Evolutionary conservation across 225 moss, liverwort and hornwort genomes (phyloP), one percentile per base, ranked within the genome.

Genomic region (Neckera pumila): DNA sequence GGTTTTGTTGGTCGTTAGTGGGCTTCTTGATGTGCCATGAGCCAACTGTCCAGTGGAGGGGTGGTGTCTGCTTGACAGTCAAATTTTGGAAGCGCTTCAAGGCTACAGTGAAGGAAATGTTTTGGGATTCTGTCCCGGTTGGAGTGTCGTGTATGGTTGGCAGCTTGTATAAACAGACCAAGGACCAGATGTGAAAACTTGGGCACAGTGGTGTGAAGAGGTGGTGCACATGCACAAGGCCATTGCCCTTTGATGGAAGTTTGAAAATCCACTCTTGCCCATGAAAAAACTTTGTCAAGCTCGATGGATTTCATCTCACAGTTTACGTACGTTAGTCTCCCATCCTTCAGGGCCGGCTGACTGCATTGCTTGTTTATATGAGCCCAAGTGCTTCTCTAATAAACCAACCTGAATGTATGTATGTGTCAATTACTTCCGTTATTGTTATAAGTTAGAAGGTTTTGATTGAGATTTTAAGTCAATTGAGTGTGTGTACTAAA

Each of bases 61-160:
- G 10, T 5, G 15, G 17, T 31, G 13, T 0, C 0, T 73, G 6
- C 6, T 28, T 0, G 51, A 49, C 33, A 18, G 2, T 31, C 12
- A 0, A 0, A 21, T 0, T 21, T 51, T 31, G 51, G 51, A 31
- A 51, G 20, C 1, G 0, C 49, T 13, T 13, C 7, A 4, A 4
- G 67, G 0, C 4, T 38, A 0, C 0, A 4, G 22, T 14, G 2
- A 8, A 4, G 23, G 5, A 20, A 5, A 3, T 21, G 4, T 21
- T 51, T 51, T 51, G 19, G 13, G 8, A 0, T 4, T 3, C 8
- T 28, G 7, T 28, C 28, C 19, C 19, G 5, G 0, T 30, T 3
- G 60, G 26, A 12, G 80, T 80, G 8, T 30, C 30, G 3, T 80
- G 60, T 34, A 34, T 34, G 23, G 3, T 25, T 47, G 34, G 16